A percentile compares a stretch with the other conserved stretches of the same genome.
phyloP scores from a whole-genome alignment of 768 basidiomycete species.

The Xerocomellus amylosporus region DNA sequence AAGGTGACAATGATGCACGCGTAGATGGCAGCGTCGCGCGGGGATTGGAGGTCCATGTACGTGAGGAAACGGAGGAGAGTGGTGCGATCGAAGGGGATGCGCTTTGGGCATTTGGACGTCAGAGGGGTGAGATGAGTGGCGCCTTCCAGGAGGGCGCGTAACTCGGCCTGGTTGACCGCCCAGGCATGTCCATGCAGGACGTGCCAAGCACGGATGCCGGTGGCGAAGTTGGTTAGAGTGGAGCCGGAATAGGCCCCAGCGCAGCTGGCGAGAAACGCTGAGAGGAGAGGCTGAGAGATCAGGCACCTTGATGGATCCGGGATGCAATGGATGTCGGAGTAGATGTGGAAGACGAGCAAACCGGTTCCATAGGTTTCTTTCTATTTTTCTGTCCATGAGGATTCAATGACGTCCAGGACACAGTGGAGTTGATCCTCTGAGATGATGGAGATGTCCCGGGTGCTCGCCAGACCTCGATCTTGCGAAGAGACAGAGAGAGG shows the following conservation, averaged over 20 bases:
- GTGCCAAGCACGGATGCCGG: slow-evolving; percentile 46
- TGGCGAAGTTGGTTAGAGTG: slow-evolving; percentile 38
- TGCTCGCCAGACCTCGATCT: no score
- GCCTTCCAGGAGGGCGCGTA: background rate
- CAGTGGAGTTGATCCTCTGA: background rate
- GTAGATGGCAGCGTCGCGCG: no score
- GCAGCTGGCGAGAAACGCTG: slow-evolving; percentile 28
- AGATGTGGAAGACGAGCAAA: slow-evolving; percentile 38
- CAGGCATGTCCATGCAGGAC: slow-evolving; percentile 16
- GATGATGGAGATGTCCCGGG: background rate
- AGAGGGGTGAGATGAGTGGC: no score
- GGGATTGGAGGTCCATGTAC: no score
- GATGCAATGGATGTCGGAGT: slow-evolving; percentile 35
- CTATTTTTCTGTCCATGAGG: slow-evolving; percentile 33
- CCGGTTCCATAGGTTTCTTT: slow-evolving; percentile 38
- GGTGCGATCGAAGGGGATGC: no score
- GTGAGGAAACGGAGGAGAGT: no score
- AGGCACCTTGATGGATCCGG: slow-evolving; percentile 32
- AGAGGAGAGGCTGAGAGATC: slow-evolving; percentile 18
- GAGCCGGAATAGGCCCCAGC: slow-evolving; percentile 27
- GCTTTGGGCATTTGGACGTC: no score
- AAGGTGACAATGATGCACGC: no score
- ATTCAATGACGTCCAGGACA: background rate
- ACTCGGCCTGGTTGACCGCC: background rate
- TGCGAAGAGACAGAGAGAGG: no score